phyloP scores from a whole-genome alignment of 306 rosid genomes.

The Lablab purpureus region DNA sequence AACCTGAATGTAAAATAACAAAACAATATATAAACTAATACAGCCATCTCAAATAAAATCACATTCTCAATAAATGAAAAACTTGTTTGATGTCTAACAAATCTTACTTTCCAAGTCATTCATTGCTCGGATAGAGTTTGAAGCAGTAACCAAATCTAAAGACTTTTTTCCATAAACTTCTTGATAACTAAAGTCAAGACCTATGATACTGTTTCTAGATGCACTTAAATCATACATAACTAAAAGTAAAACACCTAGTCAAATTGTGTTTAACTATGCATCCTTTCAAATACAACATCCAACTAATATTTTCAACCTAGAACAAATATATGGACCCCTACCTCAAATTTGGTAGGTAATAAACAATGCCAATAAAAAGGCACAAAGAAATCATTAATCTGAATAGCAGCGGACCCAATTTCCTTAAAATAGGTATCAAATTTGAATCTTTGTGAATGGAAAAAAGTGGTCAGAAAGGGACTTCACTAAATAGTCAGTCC shows the following conservation, averaged over 20 bases:
- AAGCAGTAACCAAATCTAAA: slow-evolving; percentile 6
- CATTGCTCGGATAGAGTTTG: slow-evolving; percentile 1
- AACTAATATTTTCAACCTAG: slow-evolving; percentile 11
- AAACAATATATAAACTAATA: background rate
- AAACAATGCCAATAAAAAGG: background rate
- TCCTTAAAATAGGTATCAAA: too few species aligned
- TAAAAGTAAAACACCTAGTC: background rate
- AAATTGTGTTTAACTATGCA: background rate
- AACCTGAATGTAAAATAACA: slow-evolving; percentile 61
- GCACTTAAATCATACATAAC: slow-evolving; percentile 23
- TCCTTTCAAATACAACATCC: background rate
- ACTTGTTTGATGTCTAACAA: background rate
- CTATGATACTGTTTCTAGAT: background rate
- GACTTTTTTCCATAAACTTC: slow-evolving; percentile 18
- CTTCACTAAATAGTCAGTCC: too few species aligned
- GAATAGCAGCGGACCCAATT: too few species aligned
- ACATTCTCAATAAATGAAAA: slow-evolving; percentile 10
- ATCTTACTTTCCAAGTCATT: slow-evolving; percentile 20
- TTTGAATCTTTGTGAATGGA: too few species aligned
- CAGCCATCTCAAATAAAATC: background rate
- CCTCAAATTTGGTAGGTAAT: background rate
- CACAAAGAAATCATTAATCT: too few species aligned
- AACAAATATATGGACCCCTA: background rate
- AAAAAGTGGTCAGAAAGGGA: too few species aligned
- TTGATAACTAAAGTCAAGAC: slow-evolving; percentile 16